phyloP scores from a whole-genome alignment of 2,329 filamentous ascomycete species.

The Sordariomycetes sp. region DNA sequence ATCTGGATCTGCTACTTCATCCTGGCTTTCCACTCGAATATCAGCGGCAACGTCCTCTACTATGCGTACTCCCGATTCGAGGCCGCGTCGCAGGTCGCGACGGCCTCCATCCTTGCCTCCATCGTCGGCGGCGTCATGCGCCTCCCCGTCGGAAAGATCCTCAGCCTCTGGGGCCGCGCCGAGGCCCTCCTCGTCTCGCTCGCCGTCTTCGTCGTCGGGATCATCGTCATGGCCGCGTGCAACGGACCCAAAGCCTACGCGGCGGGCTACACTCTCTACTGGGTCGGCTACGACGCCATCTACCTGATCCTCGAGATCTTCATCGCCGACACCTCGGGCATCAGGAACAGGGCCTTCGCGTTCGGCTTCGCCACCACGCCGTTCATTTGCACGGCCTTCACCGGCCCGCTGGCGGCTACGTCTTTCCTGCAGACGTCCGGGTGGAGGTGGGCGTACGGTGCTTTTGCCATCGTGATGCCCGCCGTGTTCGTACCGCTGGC shows the following conservation, averaged over 20 bases:
- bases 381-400: conserved; percentile 56
- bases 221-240: conserved; percentile 58
- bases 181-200: conserved; percentile 49
- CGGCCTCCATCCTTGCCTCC: conserved; percentile 33
- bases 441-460: conserved; percentile 60
- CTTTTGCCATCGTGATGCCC: conserved; percentile 53
- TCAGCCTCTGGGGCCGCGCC: conserved; percentile 57
- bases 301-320: conserved; percentile 35
- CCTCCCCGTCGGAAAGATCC: conserved; percentile 54
- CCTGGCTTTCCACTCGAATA: conserved; percentile 39
- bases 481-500: conserved; percentile 47
- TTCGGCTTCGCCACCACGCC: conserved; percentile 54
- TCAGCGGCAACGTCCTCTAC: conserved; percentile 28
- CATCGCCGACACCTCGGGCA: conserved; percentile 55
- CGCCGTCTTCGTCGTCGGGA: conserved; percentile 34
- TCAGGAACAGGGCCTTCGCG: conserved; percentile 55
- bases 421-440: conserved; percentile 36
- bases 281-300: conserved; percentile 35
- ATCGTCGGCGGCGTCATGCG: conserved; percentile 51
- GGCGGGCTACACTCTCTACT: conserved; percentile 56
- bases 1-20: conserved; percentile 39
- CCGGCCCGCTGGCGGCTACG: conserved; percentile 40
- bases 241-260: conserved; percentile 49
- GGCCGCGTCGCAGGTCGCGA: neutral
- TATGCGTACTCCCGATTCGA: neutral